Conservation (phyloP, 306 rosid species). For the Castanea mollissima region DNA sequence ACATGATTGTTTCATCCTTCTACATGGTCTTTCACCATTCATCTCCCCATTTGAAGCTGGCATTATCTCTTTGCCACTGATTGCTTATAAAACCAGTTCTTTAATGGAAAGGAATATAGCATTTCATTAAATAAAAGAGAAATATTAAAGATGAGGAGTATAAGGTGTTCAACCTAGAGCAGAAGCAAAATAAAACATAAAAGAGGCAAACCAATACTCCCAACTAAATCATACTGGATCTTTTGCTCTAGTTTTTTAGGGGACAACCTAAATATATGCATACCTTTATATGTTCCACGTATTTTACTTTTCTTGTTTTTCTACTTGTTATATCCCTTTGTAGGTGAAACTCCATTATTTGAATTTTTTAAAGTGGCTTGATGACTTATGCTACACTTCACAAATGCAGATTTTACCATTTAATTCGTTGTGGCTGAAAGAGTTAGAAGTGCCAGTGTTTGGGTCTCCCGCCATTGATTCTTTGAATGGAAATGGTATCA, state of each 20-base stretch:
- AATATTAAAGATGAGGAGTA: neutral
- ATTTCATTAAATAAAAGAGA: neutral
- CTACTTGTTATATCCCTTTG: neutral
- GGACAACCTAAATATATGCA: neutral
- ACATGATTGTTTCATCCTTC: neutral
- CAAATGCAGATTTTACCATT: constrained; percentile 61
- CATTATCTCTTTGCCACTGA: neutral
- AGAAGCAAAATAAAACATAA: neutral
- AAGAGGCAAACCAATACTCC: neutral
- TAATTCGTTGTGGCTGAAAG: constrained; percentile 58
- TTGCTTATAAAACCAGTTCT: neutral
- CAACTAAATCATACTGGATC: neutral
- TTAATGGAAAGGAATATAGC: neutral
- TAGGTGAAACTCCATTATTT: neutral
- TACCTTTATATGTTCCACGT: neutral
- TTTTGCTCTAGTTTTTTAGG: neutral
- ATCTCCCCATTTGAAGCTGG: neutral
- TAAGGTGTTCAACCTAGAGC: neutral
- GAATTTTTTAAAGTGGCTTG: neutral
- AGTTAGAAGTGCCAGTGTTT: constrained; percentile 76
- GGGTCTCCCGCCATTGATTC: constrained; percentile 65
- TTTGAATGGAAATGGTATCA: constrained; percentile 56
- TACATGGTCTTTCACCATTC: neutral
- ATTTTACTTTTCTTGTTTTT: neutral
- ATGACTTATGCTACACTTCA: neutral